Evolutionary conservation across 2,329 filamentous ascomycete genomes (phyloP).

Genomic region (Cladophialophora psammophila): DNA sequence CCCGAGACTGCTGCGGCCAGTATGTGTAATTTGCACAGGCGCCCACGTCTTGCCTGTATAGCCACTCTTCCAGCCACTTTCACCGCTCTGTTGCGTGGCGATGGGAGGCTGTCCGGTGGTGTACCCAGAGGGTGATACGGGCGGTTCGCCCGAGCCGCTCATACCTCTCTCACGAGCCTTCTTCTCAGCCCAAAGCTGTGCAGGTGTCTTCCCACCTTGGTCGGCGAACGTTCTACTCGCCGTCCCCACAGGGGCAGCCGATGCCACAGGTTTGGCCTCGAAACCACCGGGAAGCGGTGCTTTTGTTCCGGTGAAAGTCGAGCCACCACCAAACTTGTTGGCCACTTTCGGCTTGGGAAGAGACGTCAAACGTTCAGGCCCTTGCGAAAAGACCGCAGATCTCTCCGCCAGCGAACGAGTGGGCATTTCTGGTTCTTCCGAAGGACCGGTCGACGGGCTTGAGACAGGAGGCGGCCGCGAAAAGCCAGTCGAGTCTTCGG

Average conservation of each 20-base stretch:
- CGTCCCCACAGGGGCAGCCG: constrained; percentile 72
- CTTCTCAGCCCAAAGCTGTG: constrained; percentile 96
- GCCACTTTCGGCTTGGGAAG: constrained; percentile 94
- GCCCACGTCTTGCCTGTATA: constrained; percentile 92
- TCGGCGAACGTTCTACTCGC: constrained; percentile 95
- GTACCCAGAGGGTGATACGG: constrained; percentile 54
- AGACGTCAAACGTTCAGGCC: constrained; percentile 80
- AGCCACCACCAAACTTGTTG: constrained; percentile 79
- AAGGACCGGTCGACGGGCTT: constrained; percentile 53
- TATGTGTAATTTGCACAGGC: constrained; percentile 76
- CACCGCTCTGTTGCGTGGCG: constrained; percentile 73
- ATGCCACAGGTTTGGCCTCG: constrained; percentile 65
- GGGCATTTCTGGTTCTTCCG: constrained; percentile 57
- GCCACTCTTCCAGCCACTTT: constrained; percentile 84
- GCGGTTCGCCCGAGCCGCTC: constrained; percentile 60
- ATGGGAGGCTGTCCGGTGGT: constrained; percentile 59
- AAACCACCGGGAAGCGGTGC: constrained; percentile 78
- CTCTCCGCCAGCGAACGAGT: constrained; percentile 76
- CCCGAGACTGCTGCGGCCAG: constrained; percentile 68
- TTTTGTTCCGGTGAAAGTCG: constrained; percentile 85
- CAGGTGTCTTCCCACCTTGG: constrained; percentile 92
- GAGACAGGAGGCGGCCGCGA: constrained; percentile 47
- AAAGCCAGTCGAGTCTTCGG: constrained; percentile 46
- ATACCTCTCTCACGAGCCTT: constrained; percentile 79
- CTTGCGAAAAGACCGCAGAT: constrained; percentile 72